A percentile compares a stretch with the other conserved stretches of the same genome.
These are phyloP conservation scores for Symmetrospora coprosmae DNA, from an alignment of 768 basidiomycete genomes.

Conservation along the genomic window DNA sequence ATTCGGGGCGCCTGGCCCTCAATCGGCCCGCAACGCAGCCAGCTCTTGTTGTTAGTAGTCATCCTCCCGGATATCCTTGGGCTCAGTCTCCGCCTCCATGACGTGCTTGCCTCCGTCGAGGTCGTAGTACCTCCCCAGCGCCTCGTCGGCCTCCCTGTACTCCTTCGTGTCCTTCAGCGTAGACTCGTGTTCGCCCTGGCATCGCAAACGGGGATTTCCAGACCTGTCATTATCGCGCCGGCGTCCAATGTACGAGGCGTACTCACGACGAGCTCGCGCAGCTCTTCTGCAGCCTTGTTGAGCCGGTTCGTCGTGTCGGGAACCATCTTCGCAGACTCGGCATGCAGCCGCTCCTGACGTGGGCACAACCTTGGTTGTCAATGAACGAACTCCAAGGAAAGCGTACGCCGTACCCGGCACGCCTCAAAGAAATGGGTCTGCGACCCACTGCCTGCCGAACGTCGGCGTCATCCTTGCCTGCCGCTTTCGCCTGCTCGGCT, in stretches of 20 bases:
- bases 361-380: background rate
- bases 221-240: background rate
- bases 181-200: slow-evolving; percentile 1
- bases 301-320: slow-evolving; percentile 1
- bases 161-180: background rate
- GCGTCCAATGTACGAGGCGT: background rate
- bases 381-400: too few species aligned
- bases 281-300: slow-evolving; percentile 9
- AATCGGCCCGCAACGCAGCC: too few species aligned
- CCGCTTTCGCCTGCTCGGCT: background rate
- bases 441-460: slow-evolving; percentile 4
- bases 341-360: slow-evolving; percentile 11
- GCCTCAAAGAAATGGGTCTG: too few species aligned
- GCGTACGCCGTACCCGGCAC: too few species aligned
- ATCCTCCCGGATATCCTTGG: slow-evolving; percentile 11
- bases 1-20: too few species aligned
- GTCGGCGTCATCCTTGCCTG: slow-evolving; percentile 1
- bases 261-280: slow-evolving; percentile 10
- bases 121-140: slow-evolving; percentile 1
- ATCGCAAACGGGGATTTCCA: too few species aligned
- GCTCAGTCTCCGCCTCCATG: slow-evolving; percentile 13
- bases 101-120: slow-evolving; percentile 2
- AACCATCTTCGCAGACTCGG: slow-evolving; percentile 18
- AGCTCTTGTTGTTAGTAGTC: too few species aligned
- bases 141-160: slow-evolving; percentile 11